phyloP scores from a whole-genome alignment of 495 filamentous ascomycete species.

The Penicillium bialowiezense region DNA sequence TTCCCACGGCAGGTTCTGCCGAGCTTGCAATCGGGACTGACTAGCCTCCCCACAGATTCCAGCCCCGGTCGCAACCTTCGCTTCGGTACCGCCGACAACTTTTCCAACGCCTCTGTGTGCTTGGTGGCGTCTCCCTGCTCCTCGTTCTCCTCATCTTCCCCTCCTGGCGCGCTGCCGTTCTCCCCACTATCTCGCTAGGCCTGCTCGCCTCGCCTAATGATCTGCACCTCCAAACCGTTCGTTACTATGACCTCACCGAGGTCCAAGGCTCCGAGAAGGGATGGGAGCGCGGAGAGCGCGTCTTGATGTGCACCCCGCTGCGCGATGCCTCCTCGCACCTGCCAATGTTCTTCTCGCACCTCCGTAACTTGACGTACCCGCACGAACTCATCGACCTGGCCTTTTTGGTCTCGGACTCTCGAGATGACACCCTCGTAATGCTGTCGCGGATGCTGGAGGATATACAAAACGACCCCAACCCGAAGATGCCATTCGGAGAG shows the following conservation, averaged over 20 bases:
- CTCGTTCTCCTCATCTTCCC: slow-evolving; percentile 67
- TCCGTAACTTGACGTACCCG: slow-evolving; percentile 95
- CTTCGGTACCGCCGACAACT: slow-evolving; percentile 72
- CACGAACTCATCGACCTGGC: slow-evolving; percentile 95
- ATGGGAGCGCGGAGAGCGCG: slow-evolving; percentile 93
- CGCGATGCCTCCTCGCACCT: slow-evolving; percentile 92
- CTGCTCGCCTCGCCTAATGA: slow-evolving; percentile 66
- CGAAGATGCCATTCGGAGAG: slow-evolving; percentile 84
- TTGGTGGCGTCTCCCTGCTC: slow-evolving; percentile 51
- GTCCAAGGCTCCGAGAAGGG: slow-evolving; percentile 85
- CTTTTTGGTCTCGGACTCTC: slow-evolving; percentile 96
- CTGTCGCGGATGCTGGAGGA: slow-evolving; percentile 71
- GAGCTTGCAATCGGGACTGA: slow-evolving; percentile 9
- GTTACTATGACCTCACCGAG: slow-evolving; percentile 92
- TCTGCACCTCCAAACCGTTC: slow-evolving; percentile 84
- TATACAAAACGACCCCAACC: slow-evolving; percentile 76
- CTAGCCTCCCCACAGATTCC: slow-evolving; percentile 59
- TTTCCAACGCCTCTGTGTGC: slow-evolving; percentile 60
- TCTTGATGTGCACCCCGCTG: slow-evolving; percentile 91
- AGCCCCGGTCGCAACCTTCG: slow-evolving; percentile 75
- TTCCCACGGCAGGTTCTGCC: too few relatives aligned
- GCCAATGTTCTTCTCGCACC: slow-evolving; percentile 96
- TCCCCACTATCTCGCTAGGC: slow-evolving; percentile 63
- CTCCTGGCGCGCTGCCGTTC: slow-evolving; percentile 65
- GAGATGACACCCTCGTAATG: slow-evolving; percentile 80